Conservation (phyloP, 148 eudicot genomes). For the Chenopodium album region DNA sequence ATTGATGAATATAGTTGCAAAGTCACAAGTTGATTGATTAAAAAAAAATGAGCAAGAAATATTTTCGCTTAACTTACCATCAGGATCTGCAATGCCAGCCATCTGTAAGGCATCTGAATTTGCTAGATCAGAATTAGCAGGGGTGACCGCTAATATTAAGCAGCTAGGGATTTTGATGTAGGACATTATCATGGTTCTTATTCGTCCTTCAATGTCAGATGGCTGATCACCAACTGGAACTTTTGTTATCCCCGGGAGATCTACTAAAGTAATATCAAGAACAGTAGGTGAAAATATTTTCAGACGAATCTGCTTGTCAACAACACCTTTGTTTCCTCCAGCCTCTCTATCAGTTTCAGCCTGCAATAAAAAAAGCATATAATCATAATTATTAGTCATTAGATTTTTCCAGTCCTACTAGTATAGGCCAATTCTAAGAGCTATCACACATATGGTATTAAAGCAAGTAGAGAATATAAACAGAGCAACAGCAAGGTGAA, state of each 20-base stretch:
- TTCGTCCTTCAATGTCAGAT: constrained; percentile 82
- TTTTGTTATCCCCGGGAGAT: constrained; percentile 86
- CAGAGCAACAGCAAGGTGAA: neutral
- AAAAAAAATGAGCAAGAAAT: neutral
- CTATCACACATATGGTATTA: neutral
- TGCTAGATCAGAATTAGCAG: constrained; percentile 88
- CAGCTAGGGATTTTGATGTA: constrained; percentile 68
- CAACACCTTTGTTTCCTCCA: constrained; percentile 81
- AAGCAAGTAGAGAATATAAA: neutral
- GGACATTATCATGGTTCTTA: constrained; percentile 89
- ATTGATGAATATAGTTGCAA: neutral
- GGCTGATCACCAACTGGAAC: constrained; percentile 99
- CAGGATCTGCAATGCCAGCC: constrained; percentile 90
- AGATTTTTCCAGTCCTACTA: neutral
- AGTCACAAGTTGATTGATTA: neutral
- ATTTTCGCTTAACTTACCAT: constrained; percentile 49
- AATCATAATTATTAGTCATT: neutral
- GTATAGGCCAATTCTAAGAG: neutral
- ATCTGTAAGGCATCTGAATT: constrained; percentile 97
- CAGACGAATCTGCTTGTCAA: constrained; percentile 80
- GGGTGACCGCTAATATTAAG: constrained; percentile 85
- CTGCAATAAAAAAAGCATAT: constrained; percentile 35
- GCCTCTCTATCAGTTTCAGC: constrained; percentile 93
- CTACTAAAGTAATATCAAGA: constrained; percentile 89
- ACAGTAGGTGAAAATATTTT: constrained; percentile 88